Percentiles rank a stretch among this genome's conserved stretches.
These are phyloP conservation scores for Arthrinium phaeospermum DNA, from an alignment of 2,329 filamentous ascomycete genomes.

Conservation along the genomic window DNA sequence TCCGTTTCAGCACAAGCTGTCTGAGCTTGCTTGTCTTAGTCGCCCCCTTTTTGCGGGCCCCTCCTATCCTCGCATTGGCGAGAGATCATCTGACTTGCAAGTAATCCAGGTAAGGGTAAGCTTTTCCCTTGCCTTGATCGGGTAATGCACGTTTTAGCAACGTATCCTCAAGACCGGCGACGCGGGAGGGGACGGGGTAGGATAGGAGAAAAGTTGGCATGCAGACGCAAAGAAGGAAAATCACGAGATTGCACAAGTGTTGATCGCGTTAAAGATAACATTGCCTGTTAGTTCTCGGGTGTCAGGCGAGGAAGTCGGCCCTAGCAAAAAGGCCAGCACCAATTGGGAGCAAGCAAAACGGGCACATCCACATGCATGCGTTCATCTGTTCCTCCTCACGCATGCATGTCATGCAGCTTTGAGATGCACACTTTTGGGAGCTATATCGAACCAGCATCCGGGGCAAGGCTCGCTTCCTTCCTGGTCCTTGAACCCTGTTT, in stretches of 20 bases:
- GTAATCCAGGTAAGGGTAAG: neutral
- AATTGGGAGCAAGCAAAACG: neutral
- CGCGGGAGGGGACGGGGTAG: neutral
- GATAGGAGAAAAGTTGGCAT: neutral
- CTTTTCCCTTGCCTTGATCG: neutral
- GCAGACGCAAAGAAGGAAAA: neutral
- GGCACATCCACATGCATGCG: slow-evolving; percentile 16
- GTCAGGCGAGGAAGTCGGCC: neutral
- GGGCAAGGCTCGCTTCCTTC: slow-evolving; percentile 13
- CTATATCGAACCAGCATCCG: slow-evolving; percentile 12
- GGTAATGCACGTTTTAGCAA: neutral
- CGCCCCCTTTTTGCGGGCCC: slow-evolving; percentile 13
- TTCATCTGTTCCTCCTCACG: slow-evolving; percentile 17
- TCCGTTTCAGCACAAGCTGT: slow-evolving; percentile 18
- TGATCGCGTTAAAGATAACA: neutral
- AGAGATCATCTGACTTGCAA: slow-evolving; percentile 3
- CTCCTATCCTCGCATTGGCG: slow-evolving; percentile 2
- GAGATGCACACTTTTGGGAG: slow-evolving; percentile 7
- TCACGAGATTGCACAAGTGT: neutral
- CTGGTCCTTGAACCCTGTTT: slow-evolving; percentile 10
- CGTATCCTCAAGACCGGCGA: neutral
- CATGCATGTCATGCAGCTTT: slow-evolving; percentile 19
- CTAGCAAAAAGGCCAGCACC: neutral
- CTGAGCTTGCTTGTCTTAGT: slow-evolving; percentile 3
- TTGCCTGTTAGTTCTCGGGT: neutral